phyloP scores from a whole-genome alignment of 2,329 filamentous ascomycete genomes.

The Lasiodiplodia sp. region DNA sequence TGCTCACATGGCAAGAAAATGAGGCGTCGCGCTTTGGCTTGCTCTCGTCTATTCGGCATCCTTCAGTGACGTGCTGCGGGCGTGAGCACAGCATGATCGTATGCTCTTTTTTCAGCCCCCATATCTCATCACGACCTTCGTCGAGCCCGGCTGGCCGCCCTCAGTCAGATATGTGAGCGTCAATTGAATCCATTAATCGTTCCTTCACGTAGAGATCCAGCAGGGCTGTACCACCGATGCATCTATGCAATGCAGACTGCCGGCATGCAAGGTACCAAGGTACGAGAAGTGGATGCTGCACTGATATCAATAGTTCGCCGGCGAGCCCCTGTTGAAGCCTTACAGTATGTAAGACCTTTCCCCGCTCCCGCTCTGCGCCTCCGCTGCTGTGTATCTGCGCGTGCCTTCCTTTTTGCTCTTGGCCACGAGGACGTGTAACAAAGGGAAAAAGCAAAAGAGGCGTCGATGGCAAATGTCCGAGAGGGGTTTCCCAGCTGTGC shows the following conservation, averaged over 20 bases:
- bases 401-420: too few species aligned
- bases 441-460: too few species aligned
- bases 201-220: neutral
- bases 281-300: neutral
- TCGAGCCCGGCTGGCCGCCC: neutral
- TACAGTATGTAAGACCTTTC: too few species aligned
- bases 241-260: neutral
- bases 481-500: too few species aligned
- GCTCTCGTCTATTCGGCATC: neutral
- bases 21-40: neutral
- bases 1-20: neutral
- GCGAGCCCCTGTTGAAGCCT: too few species aligned
- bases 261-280: conserved; percentile 9
- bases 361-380: too few species aligned
- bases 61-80: neutral
- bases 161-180: neutral
- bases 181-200: neutral
- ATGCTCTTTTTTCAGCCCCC: neutral
- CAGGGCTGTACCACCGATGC: neutral
- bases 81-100: neutral
- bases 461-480: too few species aligned
- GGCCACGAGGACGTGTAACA: too few species aligned
- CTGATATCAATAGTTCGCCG: neutral
- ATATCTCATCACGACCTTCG: neutral
- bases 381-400: too few species aligned